A percentile compares a stretch with the other conserved stretches of the same genome.
Conservation (phyloP, 169 alveolate genomes). For the Cryptosporidium canis region DNA sequence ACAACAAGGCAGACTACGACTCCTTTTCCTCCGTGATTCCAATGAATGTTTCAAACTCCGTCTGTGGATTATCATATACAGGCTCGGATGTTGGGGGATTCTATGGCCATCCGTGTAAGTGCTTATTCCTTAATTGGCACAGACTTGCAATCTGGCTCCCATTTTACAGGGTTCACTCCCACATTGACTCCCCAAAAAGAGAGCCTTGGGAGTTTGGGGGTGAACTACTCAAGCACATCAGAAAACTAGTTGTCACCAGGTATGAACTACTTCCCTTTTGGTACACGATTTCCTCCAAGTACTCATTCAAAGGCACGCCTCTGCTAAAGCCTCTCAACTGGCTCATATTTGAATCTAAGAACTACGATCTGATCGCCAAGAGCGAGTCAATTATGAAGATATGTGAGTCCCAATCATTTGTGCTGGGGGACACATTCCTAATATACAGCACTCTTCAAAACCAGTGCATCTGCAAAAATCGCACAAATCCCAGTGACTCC, state of each 20-base stretch:
- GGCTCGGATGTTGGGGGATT: constrained; percentile 94
- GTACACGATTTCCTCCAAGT: constrained; percentile 52
- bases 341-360: neutral
- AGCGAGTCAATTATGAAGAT: constrained; percentile 5
- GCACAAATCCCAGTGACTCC: neutral
- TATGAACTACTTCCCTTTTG: constrained; percentile 67
- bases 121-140: constrained; percentile 88
- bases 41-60: constrained; percentile 83
- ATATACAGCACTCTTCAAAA: constrained; percentile 14
- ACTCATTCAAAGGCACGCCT: constrained; percentile 66
- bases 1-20: constrained; percentile 84
- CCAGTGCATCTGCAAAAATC: constrained; percentile 18
- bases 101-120: constrained; percentile 85
- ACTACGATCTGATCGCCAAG: neutral
- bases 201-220: constrained; percentile 70
- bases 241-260: constrained; percentile 36
- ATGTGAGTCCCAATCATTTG: constrained; percentile 33
- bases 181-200: constrained; percentile 62
- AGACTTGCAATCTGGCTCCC: constrained; percentile 84
- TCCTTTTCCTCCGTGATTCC: constrained; percentile 83
- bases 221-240: constrained; percentile 23
- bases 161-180: constrained; percentile 67
- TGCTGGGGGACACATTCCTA: constrained; percentile 7
- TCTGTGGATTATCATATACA: constrained; percentile 85
- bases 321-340: constrained; percentile 51